Conservation (phyloP, 108 stramenopile genomes). For the Hondaea fermentalgiana region DNA sequence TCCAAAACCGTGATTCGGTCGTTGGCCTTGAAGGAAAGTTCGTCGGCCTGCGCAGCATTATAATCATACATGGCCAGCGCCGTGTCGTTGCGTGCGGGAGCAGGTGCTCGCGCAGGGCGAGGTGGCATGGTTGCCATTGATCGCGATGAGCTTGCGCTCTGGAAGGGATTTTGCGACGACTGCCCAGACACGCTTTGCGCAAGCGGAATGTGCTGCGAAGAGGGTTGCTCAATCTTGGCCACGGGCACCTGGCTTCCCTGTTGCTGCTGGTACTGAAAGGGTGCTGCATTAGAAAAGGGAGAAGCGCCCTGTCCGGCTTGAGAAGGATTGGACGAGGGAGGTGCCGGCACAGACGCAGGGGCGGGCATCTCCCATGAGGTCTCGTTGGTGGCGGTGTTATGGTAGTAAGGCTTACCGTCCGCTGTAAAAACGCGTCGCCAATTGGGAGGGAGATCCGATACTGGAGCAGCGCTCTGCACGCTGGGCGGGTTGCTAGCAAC, state of each 20-base stretch:
- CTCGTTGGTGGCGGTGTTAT: background rate
- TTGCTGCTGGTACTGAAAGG: too few species aligned
- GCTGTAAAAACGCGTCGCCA: background rate
- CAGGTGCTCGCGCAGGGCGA: background rate
- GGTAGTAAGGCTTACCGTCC: background rate
- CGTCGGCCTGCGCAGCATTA: background rate
- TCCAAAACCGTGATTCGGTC: background rate
- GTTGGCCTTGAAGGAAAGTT: slow-evolving; percentile 9
- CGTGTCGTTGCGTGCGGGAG: background rate
- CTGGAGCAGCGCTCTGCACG: background rate
- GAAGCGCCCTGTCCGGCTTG: too few species aligned
- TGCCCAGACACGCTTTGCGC: too few species aligned
- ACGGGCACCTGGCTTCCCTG: too few species aligned
- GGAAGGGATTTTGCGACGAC: background rate
- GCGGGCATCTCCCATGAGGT: background rate
- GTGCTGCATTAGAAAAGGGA: too few species aligned
- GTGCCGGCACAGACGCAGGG: background rate
- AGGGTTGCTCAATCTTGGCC: too few species aligned
- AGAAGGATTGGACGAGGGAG: background rate
- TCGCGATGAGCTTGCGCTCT: background rate
- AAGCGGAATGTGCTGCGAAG: too few species aligned
- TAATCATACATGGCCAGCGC: slow-evolving; percentile 5
- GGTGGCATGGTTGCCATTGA: background rate
- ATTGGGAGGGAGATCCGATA: background rate
- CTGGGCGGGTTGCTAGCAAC: background rate